These are phyloP conservation scores for Eucalyptus pauciflora DNA, from an alignment of 345 rosid species.

Conservation along the genomic window DNA sequence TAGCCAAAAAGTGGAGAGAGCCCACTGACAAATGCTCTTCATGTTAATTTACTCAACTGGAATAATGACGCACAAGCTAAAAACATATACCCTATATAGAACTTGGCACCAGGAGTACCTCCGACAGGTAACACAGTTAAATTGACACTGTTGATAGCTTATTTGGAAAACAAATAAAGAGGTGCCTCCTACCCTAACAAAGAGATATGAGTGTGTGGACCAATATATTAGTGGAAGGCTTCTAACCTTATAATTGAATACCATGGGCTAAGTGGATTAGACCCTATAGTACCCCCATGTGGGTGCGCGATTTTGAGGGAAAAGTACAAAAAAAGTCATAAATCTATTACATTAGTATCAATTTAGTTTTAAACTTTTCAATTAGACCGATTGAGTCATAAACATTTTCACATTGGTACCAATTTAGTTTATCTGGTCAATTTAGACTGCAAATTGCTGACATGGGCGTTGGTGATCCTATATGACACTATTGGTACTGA, in stretches of 20 bases:
- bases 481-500: fast-evolving
- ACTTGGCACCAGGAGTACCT: background rate
- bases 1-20: background rate
- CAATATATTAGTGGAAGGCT: background rate
- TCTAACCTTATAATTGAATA: background rate
- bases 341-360: fast-evolving
- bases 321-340: too few species aligned
- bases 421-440: too few species aligned
- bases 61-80: background rate
- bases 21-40: background rate
- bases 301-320: fast-evolving
- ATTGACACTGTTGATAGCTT: background rate
- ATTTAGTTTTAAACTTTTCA: too few species aligned
- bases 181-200: background rate
- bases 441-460: too few species aligned
- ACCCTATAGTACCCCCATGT: too few species aligned
- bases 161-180: background rate
- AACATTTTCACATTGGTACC: too few species aligned
- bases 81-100: background rate
- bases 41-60: background rate
- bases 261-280: background rate
- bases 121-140: background rate
- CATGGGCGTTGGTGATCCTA: too few species aligned
- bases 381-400: fast-evolving
- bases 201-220: background rate